phyloP scores from a whole-genome alignment of 208 protist genomes.

The Leishmania tropica region DNA sequence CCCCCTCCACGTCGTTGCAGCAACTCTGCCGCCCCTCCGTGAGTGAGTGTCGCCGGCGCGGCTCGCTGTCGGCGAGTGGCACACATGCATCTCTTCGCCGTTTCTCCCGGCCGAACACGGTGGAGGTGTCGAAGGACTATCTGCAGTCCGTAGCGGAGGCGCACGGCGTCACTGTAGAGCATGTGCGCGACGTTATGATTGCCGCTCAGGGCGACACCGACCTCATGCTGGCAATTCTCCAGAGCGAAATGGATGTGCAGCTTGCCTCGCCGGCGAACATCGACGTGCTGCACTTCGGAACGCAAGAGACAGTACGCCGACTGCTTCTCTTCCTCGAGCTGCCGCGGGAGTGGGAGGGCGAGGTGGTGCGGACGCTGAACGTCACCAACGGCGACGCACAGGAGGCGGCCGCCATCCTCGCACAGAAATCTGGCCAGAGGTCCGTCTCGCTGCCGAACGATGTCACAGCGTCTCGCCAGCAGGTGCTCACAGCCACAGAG shows the following conservation, averaged over 20 bases:
- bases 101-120: constrained; percentile 19
- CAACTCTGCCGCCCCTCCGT: constrained; percentile 17
- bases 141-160: constrained; percentile 41
- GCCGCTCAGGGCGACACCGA: constrained; percentile 61
- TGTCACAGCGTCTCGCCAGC: constrained; percentile 9
- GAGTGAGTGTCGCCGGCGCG: constrained; percentile 17
- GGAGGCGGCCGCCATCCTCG: constrained; percentile 37
- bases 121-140: constrained; percentile 61
- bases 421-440: constrained; percentile 36
- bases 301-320: constrained; percentile 53
- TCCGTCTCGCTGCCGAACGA: neutral
- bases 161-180: constrained; percentile 42
- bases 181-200: constrained; percentile 64
- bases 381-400: constrained; percentile 64
- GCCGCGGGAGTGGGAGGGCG: constrained; percentile 44
- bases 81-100: constrained; percentile 11
- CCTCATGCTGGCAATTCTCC: constrained; percentile 60
- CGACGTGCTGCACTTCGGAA: constrained; percentile 57
- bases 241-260: constrained; percentile 46
- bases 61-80: constrained; percentile 16
- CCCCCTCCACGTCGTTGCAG: constrained; percentile 16
- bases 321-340: constrained; percentile 60
- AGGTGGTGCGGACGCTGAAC: constrained; percentile 69
- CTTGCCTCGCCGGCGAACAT: constrained; percentile 18
- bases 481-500: constrained; percentile 12